Conservation (phyloP, 495 filamentous ascomycete species). For the Clavariopsis aquatica region DNA sequence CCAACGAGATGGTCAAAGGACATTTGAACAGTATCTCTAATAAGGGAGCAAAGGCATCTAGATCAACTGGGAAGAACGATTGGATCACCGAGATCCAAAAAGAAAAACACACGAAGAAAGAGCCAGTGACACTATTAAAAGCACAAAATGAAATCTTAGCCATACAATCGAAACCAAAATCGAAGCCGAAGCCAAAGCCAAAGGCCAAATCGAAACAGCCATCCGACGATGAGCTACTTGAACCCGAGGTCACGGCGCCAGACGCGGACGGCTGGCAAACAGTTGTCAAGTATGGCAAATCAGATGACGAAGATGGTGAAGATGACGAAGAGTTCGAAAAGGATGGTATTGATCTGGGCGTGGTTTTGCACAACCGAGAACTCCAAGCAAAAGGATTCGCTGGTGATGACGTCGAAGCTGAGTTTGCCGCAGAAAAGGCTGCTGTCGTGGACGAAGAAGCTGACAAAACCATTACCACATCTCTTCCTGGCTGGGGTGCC, state of each 20-base stretch:
- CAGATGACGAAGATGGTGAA: slow-evolving; percentile 48
- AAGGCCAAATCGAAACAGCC: slow-evolving; percentile 18
- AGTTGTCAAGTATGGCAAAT: slow-evolving; percentile 37
- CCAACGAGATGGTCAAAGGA: slow-evolving; percentile 35
- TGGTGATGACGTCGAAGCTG: slow-evolving; percentile 79
- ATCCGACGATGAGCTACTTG: slow-evolving; percentile 22
- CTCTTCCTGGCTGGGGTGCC: slow-evolving; percentile 88
- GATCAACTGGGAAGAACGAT: slow-evolving; percentile 1
- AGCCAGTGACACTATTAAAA: slow-evolving; percentile 14
- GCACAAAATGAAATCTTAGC: slow-evolving; percentile 15
- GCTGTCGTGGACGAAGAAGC: slow-evolving; percentile 74
- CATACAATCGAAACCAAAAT: slow-evolving; percentile 2
- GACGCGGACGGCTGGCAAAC: slow-evolving; percentile 44
- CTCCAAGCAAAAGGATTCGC: slow-evolving; percentile 86
- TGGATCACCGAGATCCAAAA: slow-evolving; percentile 11
- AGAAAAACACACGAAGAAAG: slow-evolving; percentile 13
- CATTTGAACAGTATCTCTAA: background rate
- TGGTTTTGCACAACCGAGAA: slow-evolving; percentile 74
- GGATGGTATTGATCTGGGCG: slow-evolving; percentile 45
- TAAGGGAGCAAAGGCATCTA: background rate
- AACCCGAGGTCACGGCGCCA: slow-evolving; percentile 26
- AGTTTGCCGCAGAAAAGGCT: slow-evolving; percentile 80
- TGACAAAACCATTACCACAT: slow-evolving; percentile 80
- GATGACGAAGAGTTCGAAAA: slow-evolving; percentile 47
- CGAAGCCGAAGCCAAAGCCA: slow-evolving; percentile 7